Conservation (phyloP, 495 filamentous ascomycete genomes). For the Penicillium bovifimosum region DNA sequence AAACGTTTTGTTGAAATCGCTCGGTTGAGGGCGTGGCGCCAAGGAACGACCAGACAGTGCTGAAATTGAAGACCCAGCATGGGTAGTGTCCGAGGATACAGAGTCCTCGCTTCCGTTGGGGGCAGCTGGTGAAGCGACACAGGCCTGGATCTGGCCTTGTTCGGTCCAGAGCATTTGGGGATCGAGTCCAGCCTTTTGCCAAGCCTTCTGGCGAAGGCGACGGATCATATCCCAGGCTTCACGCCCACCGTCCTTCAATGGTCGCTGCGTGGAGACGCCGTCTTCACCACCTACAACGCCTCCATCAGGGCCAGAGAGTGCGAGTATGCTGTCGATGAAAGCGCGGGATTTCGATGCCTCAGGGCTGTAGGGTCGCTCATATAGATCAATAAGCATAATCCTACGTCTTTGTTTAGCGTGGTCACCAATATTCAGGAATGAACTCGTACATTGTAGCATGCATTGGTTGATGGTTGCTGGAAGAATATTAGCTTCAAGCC, state of each 20-base stretch:
- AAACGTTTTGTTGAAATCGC: slow-evolving; percentile 37
- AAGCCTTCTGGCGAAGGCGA: slow-evolving; percentile 46
- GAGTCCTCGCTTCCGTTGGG: slow-evolving; percentile 7
- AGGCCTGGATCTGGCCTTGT: slow-evolving; percentile 40
- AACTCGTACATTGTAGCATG: slow-evolving; percentile 45
- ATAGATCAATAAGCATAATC: slow-evolving; percentile 54
- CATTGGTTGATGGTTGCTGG: slow-evolving; percentile 50
- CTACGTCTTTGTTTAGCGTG: slow-evolving; percentile 10
- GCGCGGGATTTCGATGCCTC: slow-evolving; percentile 45
- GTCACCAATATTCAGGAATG: neutral
- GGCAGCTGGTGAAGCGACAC: slow-evolving; percentile 25
- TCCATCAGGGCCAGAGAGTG: slow-evolving; percentile 47
- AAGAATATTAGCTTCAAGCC: neutral
- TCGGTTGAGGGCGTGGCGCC: slow-evolving; percentile 10
- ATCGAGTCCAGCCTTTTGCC: slow-evolving; percentile 46
- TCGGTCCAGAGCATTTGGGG: slow-evolving; percentile 45
- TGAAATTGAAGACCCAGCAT: slow-evolving; percentile 4
- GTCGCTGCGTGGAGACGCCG: slow-evolving; percentile 41
- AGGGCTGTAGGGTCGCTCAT: slow-evolving; percentile 44
- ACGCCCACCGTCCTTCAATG: slow-evolving; percentile 47
- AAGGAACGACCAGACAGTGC: neutral
- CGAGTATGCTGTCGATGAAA: slow-evolving; percentile 50
- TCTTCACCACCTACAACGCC: slow-evolving; percentile 48
- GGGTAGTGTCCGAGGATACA: slow-evolving; percentile 8
- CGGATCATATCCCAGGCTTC: slow-evolving; percentile 54